Conservation (phyloP, 495 filamentous ascomycete species). For the Lophiotrema nucula region DNA sequence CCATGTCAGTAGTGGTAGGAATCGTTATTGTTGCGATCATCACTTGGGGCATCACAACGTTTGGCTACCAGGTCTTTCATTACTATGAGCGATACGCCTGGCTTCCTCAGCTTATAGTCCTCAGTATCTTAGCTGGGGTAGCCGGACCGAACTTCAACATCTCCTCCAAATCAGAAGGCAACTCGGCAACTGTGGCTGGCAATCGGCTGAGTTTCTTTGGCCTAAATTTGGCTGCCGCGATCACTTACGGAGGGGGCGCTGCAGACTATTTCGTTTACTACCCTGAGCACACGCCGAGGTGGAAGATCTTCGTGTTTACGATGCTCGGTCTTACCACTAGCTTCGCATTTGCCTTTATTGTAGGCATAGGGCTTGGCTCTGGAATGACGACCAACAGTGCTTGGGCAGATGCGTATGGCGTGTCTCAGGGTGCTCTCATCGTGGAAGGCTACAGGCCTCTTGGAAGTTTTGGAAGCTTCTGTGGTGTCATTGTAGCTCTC, state of each 20-base stretch:
- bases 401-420: slow-evolving; percentile 43
- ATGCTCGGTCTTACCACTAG: slow-evolving; percentile 50
- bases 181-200: slow-evolving; percentile 54
- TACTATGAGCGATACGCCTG: slow-evolving; percentile 72
- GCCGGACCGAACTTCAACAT: slow-evolving; percentile 65
- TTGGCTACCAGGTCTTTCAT: slow-evolving; percentile 72
- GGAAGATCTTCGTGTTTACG: slow-evolving; percentile 41
- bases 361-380: slow-evolving; percentile 71
- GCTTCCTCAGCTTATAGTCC: slow-evolving; percentile 63
- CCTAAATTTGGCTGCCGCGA: slow-evolving; percentile 61
- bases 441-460: slow-evolving; percentile 63
- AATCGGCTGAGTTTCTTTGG: slow-evolving; percentile 69
- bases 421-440: slow-evolving; percentile 64
- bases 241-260: slow-evolving; percentile 60
- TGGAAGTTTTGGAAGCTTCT: slow-evolving; percentile 69
- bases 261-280: slow-evolving; percentile 69
- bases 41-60: slow-evolving; percentile 65
- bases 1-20: slow-evolving; percentile 67
- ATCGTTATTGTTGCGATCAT: slow-evolving; percentile 69
- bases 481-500: slow-evolving; percentile 66
- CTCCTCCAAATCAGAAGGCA: slow-evolving; percentile 49
- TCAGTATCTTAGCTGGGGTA: slow-evolving; percentile 66
- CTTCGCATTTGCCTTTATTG: slow-evolving; percentile 58
- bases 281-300: slow-evolving; percentile 51
- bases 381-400: slow-evolving; percentile 46